These are phyloP conservation scores for Kwoniella heveanensis DNA, from an alignment of 768 basidiomycete genomes.

Conservation along the genomic window DNA sequence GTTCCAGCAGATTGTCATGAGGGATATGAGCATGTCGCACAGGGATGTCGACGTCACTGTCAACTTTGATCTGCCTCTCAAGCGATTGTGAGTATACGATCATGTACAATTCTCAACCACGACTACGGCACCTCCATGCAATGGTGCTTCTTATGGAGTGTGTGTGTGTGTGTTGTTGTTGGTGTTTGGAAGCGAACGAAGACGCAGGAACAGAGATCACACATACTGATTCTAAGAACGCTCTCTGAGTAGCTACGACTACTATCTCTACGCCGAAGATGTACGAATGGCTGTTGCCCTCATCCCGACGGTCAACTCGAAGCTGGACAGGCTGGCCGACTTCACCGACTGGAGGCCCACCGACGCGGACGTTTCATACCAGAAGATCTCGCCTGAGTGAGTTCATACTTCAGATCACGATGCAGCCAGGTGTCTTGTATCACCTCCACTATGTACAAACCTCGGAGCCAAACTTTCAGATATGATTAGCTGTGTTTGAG, in stretches of 20 bases:
- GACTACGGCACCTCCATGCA: too few relatives aligned
- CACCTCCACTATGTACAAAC: too few relatives aligned
- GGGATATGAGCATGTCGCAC: slow-evolving; percentile 11
- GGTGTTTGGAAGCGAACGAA: too few relatives aligned
- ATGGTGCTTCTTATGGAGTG: too few relatives aligned
- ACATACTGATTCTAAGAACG: too few relatives aligned
- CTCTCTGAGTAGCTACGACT: slow-evolving; percentile 28
- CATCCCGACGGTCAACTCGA: slow-evolving; percentile 12
- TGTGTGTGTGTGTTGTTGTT: too few relatives aligned
- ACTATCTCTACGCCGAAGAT: slow-evolving; percentile 17
- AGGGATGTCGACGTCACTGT: slow-evolving; percentile 17
- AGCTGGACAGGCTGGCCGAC: slow-evolving; percentile 24
- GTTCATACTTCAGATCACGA: not conserved
- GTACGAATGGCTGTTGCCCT: slow-evolving; percentile 20
- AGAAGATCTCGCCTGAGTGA: slow-evolving; percentile 7
- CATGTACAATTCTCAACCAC: too few relatives aligned
- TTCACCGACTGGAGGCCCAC: slow-evolving; percentile 26
- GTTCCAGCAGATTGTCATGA: slow-evolving; percentile 7
- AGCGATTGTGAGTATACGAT: slow-evolving; percentile 32
- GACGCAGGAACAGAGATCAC: too few relatives aligned
- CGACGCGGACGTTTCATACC: not conserved
- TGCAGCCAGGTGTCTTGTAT: too few relatives aligned
- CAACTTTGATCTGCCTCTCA: slow-evolving; percentile 24
- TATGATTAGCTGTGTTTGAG: too few relatives aligned
- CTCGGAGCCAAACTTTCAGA: too few relatives aligned